A percentile compares a stretch with the other conserved stretches of the same genome.
Evolutionary conservation across 768 basidiomycete genomes (phyloP).

Genomic region (Phlebiopsis gigantea): DNA sequence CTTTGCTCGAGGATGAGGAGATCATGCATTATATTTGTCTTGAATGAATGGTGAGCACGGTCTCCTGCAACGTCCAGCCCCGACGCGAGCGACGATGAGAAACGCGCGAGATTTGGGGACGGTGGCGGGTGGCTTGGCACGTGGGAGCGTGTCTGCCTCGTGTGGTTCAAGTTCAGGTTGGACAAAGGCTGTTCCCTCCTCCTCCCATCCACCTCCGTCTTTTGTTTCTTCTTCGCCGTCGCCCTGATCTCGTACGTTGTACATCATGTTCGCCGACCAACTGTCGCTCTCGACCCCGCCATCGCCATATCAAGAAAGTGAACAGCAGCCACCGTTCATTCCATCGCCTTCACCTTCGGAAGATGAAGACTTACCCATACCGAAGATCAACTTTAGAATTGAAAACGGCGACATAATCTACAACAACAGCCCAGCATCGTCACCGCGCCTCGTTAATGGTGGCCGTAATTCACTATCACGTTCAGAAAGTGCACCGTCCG

Average conservation of each 20-base stretch:
- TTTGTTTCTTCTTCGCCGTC: not conserved
- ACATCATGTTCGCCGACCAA: not conserved
- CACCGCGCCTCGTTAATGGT: constrained; percentile 21
- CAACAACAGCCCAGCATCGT: constrained; percentile 19
- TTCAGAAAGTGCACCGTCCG: constrained; percentile 59
- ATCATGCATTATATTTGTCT: too few relatives aligned
- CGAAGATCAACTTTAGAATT: constrained; percentile 7
- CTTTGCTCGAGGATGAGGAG: too few relatives aligned
- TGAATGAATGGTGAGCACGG: too few relatives aligned
- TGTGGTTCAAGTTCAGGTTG: constrained; percentile 8
- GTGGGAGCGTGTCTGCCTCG: constrained; percentile 15
- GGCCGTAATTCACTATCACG: constrained; percentile 52
- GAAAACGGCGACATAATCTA: constrained; percentile 1
- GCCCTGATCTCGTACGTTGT: not conserved
- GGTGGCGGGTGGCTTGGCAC: constrained; percentile 2
- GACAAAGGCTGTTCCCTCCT: constrained; percentile 3
- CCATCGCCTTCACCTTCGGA: constrained; percentile 31
- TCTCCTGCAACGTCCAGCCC: too few relatives aligned
- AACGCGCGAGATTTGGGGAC: too few relatives aligned
- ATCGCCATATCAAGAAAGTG: not conserved
- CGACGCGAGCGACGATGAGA: too few relatives aligned
- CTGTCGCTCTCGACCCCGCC: constrained; percentile 1
- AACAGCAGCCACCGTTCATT: not conserved
- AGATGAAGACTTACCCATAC: constrained; percentile 19
- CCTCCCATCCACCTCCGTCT: not conserved